Percentiles rank a stretch among this genome's conserved stretches.
These are phyloP conservation scores for Sporothrix mexicana DNA, from an alignment of 2,329 filamentous ascomycete genomes.

Conservation along the genomic window DNA sequence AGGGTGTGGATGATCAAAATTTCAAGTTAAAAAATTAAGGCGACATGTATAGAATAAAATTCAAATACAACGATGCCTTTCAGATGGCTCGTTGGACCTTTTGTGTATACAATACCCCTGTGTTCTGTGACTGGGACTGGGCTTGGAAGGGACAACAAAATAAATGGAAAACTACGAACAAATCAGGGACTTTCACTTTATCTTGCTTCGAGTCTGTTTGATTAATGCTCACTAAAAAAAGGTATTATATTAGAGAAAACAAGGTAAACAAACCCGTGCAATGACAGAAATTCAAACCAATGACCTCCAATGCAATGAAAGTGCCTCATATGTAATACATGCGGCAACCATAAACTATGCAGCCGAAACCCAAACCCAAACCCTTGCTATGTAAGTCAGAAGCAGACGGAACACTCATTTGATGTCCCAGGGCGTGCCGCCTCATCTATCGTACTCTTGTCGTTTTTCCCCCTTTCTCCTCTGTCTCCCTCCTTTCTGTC, in stretches of 20 bases:
- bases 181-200: not conserved
- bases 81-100: not conserved
- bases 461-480: not conserved
- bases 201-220: not conserved
- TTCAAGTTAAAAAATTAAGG: not conserved
- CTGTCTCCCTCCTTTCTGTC: not conserved
- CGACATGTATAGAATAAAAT: conserved; percentile 26
- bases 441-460: conserved; percentile 6
- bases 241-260: too few species aligned
- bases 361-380: conserved; percentile 11
- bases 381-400: not conserved
- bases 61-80: not conserved
- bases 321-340: not conserved
- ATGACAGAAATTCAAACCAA: too few species aligned
- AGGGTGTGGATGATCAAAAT: not conserved
- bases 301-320: too few species aligned
- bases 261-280: too few species aligned
- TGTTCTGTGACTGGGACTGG: conserved; percentile 26
- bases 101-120: conserved; percentile 27
- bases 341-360: not conserved
- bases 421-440: not conserved
- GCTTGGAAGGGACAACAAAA: not conserved
- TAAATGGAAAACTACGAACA: conserved; percentile 14
- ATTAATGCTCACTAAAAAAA: too few species aligned
- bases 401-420: not conserved